Evolutionary conservation across 139 green algal species (phyloP).

Genomic region (Chlamydomonas eustigma): DNA sequence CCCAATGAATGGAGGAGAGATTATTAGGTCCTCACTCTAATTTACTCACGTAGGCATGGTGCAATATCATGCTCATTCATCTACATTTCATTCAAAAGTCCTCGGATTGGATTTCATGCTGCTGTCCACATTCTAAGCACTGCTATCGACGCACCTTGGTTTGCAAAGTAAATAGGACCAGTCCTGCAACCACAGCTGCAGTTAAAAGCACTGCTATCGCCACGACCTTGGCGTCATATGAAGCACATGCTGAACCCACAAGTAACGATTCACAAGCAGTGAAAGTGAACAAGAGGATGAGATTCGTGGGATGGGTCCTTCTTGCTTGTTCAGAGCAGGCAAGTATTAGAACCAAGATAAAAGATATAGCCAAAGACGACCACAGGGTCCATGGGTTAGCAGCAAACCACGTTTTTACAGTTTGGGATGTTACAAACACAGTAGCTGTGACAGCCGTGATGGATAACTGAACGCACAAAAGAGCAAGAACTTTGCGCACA

Average conservation of each 20-base stretch:
- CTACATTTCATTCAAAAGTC: too few species aligned
- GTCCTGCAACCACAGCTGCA: slow-evolving; percentile 12
- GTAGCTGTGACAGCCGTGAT: slow-evolving; percentile 30
- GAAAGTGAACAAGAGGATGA: slow-evolving; percentile 45
- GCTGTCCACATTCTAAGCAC: too few species aligned
- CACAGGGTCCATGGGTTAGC: slow-evolving; percentile 31
- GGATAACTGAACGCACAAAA: slow-evolving; percentile 41
- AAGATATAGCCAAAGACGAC: slow-evolving; percentile 13
- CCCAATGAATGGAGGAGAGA: background rate
- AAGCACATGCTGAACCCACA: slow-evolving; percentile 11
- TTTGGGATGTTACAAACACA: slow-evolving; percentile 12
- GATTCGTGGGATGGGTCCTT: slow-evolving; percentile 40
- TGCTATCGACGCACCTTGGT: too few species aligned
- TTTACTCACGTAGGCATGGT: too few species aligned
- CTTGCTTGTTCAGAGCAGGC: slow-evolving; percentile 25
- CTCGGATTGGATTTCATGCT: too few species aligned
- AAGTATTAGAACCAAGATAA: slow-evolving; percentile 30
- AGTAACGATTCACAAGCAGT: slow-evolving; percentile 29
- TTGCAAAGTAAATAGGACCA: slow-evolving; percentile 23
- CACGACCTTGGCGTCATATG: slow-evolving; percentile 13
- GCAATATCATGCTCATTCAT: too few species aligned
- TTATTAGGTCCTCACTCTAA: too few species aligned
- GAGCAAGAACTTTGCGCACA: slow-evolving; percentile 40
- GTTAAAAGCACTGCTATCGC: slow-evolving; percentile 22
- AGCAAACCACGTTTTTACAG: slow-evolving; percentile 23